phyloP scores from a whole-genome alignment of 2,329 filamentous ascomycete species.

The Colletotrichum sp. region DNA sequence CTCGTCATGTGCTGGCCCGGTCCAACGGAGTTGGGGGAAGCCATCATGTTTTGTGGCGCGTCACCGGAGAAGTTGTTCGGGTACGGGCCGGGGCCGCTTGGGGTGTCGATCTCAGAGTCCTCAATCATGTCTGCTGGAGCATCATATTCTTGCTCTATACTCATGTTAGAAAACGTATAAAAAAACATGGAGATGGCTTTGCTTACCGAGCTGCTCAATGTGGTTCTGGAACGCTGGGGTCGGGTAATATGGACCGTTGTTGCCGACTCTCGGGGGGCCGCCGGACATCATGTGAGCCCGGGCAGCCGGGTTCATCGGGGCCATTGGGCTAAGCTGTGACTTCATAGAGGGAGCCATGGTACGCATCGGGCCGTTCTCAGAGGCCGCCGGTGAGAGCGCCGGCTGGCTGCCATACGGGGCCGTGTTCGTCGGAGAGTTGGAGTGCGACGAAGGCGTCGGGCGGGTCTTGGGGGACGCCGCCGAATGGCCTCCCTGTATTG shows the following conservation, averaged over 20 bases:
- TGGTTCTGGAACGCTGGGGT: constrained; percentile 88
- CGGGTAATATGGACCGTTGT: constrained; percentile 71
- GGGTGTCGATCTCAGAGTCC: constrained; percentile 75
- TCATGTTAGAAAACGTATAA: constrained; percentile 64
- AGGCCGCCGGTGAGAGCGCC: constrained; percentile 48
- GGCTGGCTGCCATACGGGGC: constrained; percentile 46
- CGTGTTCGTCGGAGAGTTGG: constrained; percentile 59
- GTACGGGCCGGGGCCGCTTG: constrained; percentile 70
- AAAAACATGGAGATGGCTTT: constrained; percentile 69
- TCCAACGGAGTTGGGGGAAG: constrained; percentile 42
- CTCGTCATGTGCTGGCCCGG: constrained; percentile 40
- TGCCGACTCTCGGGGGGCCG: constrained; percentile 40
- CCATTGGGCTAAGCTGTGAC: constrained; percentile 39
- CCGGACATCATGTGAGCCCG: constrained; percentile 37
- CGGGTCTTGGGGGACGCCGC: constrained; percentile 73
- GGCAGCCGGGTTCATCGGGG: constrained; percentile 30
- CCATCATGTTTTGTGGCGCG: constrained; percentile 43
- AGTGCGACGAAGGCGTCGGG: constrained; percentile 82
- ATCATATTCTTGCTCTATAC: constrained; percentile 95
- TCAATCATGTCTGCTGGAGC: constrained; percentile 89
- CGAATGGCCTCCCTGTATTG: constrained; percentile 54
- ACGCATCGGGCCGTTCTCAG: constrained; percentile 54
- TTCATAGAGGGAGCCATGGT: constrained; percentile 45
- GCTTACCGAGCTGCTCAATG: constrained; percentile 94
- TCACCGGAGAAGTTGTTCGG: constrained; percentile 57